Percentiles rank a stretch among this genome's conserved stretches.
These are phyloP conservation scores for Plasmodium fragile DNA, from an alignment of 169 alveolate species.

Conservation along the genomic window DNA sequence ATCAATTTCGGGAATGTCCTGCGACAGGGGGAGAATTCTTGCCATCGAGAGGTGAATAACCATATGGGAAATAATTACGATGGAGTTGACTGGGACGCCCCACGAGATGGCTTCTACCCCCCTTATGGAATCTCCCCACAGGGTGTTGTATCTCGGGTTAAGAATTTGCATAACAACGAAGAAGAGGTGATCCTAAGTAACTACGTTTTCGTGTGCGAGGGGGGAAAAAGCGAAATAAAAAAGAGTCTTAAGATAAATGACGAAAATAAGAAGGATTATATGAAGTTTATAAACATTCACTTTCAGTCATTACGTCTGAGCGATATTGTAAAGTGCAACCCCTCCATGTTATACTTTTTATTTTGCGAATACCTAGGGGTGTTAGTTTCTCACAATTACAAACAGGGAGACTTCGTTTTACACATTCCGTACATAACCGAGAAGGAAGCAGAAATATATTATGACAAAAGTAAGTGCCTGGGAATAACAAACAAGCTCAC, in stretches of 20 bases:
- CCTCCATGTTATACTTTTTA: conserved; percentile 92
- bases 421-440: conserved; percentile 92
- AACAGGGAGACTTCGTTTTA: conserved; percentile 92
- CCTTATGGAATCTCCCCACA: not conserved
- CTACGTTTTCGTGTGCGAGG: conserved; percentile 82
- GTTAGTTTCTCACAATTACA: conserved; percentile 91
- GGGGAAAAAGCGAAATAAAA: conserved; percentile 79
- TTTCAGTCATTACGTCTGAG: conserved; percentile 87
- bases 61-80: not conserved
- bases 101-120: not conserved
- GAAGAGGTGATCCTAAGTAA: conserved; percentile 84
- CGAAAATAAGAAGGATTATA: conserved; percentile 77
- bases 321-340: conserved; percentile 78
- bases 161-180: conserved; percentile 44
- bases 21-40: not conserved
- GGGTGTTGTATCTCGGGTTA: conserved; percentile 31
- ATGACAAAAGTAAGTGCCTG: conserved; percentile 66
- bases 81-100: not conserved
- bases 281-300: conserved; percentile 91
- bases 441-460: conserved; percentile 73
- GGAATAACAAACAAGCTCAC: conserved; percentile 79
- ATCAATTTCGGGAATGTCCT: conserved; percentile 8
- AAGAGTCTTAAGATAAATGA: conserved; percentile 49
- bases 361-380: conserved; percentile 88
- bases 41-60: not conserved